phyloP scores from a whole-genome alignment of 768 basidiomycete species.

The Amyloporia xantha region DNA sequence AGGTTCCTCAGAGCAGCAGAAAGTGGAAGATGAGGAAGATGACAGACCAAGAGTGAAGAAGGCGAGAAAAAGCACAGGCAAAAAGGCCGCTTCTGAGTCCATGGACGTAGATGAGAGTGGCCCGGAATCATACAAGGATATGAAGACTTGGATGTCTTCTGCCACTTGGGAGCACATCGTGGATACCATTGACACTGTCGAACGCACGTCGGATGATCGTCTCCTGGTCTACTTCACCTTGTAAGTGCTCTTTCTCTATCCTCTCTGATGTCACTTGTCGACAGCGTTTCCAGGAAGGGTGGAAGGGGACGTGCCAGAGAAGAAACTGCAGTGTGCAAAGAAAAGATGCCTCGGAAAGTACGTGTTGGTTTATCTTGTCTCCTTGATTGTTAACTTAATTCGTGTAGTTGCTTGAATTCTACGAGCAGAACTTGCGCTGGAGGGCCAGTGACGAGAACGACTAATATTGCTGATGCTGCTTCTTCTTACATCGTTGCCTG shows the following conservation, averaged over 20 bases:
- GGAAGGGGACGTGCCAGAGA: constrained; percentile 47
- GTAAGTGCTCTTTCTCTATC: constrained; percentile 45
- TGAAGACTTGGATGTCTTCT: constrained; percentile 47
- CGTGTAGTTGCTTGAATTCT: constrained; percentile 54
- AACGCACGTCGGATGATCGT: constrained; percentile 38
- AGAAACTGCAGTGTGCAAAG: constrained; percentile 41
- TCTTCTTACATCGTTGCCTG: too few relatives aligned
- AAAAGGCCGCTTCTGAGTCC: constrained; percentile 6
- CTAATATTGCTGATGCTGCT: too few relatives aligned
- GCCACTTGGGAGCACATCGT: constrained; percentile 63
- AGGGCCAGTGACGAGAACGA: constrained; percentile 13
- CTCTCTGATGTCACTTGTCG: too few relatives aligned
- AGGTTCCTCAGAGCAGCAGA: constrained; percentile 12
- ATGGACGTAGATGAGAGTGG: constrained; percentile 25
- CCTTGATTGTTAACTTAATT: not conserved
- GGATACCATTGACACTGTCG: constrained; percentile 64
- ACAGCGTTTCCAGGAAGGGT: constrained; percentile 35
- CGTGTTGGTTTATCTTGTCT: constrained; percentile 8
- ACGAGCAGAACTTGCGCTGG: constrained; percentile 65
- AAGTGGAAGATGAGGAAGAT: constrained; percentile 9
- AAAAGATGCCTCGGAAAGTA: constrained; percentile 67
- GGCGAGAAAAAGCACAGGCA: constrained; percentile 28
- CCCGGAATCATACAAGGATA: constrained; percentile 23
- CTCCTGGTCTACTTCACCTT: constrained; percentile 65
- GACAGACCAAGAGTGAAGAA: constrained; percentile 25